Conservation (phyloP, 768 basidiomycete genomes). For the Baorangia bicolor region DNA sequence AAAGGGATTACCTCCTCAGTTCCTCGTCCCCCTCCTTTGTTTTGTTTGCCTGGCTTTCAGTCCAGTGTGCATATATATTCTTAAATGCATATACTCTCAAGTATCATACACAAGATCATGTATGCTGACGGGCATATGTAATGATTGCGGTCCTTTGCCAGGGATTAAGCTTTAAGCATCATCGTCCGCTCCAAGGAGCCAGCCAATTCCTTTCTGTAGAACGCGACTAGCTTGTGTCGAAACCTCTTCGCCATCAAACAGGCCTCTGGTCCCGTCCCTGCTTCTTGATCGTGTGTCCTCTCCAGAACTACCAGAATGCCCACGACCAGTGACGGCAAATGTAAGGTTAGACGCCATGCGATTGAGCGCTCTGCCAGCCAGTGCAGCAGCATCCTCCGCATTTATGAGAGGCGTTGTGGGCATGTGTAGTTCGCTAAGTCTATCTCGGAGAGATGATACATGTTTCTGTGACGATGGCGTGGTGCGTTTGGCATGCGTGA, state of each 20-base stretch:
- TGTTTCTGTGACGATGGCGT: constrained; percentile 33
- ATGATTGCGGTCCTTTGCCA: constrained; percentile 3
- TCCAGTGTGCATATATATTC: constrained; percentile 27
- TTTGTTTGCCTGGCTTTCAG: constrained; percentile 28
- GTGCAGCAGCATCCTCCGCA: constrained; percentile 76
- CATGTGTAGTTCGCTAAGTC: constrained; percentile 67
- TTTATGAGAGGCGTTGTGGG: constrained; percentile 65
- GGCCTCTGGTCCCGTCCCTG: constrained; percentile 40
- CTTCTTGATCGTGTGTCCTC: constrained; percentile 33
- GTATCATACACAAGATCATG: constrained; percentile 16
- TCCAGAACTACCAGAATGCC: constrained; percentile 21
- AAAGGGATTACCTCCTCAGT: constrained; percentile 1
- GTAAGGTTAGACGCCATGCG: constrained; percentile 76
- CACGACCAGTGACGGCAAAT: constrained; percentile 53
- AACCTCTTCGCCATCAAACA: constrained; percentile 57
- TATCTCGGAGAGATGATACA: constrained; percentile 55
- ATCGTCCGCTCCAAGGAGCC: constrained; percentile 90
- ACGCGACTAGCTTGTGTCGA: constrained; percentile 74
- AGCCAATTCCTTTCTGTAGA: constrained; percentile 89
- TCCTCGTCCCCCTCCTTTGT: constrained; percentile 9
- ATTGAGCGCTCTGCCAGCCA: constrained; percentile 77
- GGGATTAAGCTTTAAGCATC: constrained; percentile 8
- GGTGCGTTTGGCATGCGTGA: constrained; percentile 12
- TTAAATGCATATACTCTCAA: constrained; percentile 18
- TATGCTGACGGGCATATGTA: constrained; percentile 18